Conservation (phyloP, 148 eudicot species). For the Salicornia ramosissima region DNA sequence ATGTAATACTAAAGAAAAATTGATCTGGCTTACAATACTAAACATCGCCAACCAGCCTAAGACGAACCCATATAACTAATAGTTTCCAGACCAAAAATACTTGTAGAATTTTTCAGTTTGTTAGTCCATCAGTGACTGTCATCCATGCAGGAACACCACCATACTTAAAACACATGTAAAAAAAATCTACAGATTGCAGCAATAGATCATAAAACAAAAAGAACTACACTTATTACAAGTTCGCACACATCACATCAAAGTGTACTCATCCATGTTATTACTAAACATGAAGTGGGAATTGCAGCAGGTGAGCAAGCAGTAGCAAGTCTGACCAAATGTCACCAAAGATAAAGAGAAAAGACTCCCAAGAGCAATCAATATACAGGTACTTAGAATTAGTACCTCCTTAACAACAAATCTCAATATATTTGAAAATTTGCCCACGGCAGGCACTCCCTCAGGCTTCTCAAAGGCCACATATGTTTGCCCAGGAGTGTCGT, state of each 20-base stretch:
- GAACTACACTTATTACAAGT: not conserved
- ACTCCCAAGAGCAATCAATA: not conserved
- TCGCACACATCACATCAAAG: not conserved
- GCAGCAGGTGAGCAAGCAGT: not conserved
- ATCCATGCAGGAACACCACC: no score
- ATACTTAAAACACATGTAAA: no score
- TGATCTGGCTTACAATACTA: not conserved
- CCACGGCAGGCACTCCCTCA: slow-evolving; percentile 74
- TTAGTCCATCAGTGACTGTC: no score
- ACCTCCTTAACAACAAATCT: slow-evolving; percentile 89
- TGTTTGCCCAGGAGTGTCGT: slow-evolving; percentile 88
- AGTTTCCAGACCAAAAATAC: not conserved
- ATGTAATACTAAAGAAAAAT: not conserved
- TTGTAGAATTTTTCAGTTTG: no score
- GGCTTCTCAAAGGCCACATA: slow-evolving; percentile 91
- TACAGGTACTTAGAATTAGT: slow-evolving; percentile 1
- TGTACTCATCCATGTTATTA: not conserved
- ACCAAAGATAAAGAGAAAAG: not conserved
- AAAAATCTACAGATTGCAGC: not conserved
- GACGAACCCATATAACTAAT: not conserved
- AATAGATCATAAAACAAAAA: slow-evolving; percentile 2
- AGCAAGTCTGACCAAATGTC: not conserved
- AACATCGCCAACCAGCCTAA: not conserved
- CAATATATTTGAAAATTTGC: slow-evolving; percentile 74
- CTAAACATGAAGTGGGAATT: not conserved